Evolutionary conservation across 345 rosid species (phyloP), one percentile per base, ranked within the genome.

Genomic region (Nephelium lappaceum): DNA sequence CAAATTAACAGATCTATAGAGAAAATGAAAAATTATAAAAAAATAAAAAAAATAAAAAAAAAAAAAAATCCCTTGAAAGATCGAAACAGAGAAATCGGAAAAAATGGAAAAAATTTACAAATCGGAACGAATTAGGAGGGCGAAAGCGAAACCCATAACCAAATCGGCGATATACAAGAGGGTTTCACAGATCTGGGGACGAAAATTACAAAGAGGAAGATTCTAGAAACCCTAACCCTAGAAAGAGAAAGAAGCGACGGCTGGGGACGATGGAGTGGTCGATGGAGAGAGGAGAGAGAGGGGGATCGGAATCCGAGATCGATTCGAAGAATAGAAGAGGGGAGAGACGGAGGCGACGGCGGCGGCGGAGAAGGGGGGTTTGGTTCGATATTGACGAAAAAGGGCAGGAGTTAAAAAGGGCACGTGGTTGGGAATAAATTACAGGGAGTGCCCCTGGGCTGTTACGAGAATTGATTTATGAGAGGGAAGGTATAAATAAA

Each of bases 201-300:
- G 5, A 14, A 73, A 42, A 45, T 2, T 8, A 73, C 27, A 75
- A 66, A 83, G 74, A 69, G 63, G 72, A 69, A 51, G 42, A 6
- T 61, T 23, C 6, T 24, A 11, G 51, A 57, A 75, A 78, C 75
- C 86, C 82, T 78, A 85, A 81, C 83, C 84, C 81, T 81, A 79
- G 31, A 85, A 71, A 77, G 47, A 3, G 49, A n/a, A 24, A 31
- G 47, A 66, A 21, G 19, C 4, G 49, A 77, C 42, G 65, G 61
- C 25, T 27, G 57, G 10, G 16, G 47, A 21, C 8, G 21, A 82
- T 74, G 61, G 11, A 14, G 39, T 71, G 69, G 79, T 77, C 75
- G 43, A 76, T 79, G 61, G 67, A 82, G 11, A 81, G 80, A 69
- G 41, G 23, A 43, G 18, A 63, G 53, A 15, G 39, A 66, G 49